Evolutionary conservation across 2,329 filamentous ascomycete genomes (phyloP).

Genomic region (Curvularia hawaiiensis): DNA sequence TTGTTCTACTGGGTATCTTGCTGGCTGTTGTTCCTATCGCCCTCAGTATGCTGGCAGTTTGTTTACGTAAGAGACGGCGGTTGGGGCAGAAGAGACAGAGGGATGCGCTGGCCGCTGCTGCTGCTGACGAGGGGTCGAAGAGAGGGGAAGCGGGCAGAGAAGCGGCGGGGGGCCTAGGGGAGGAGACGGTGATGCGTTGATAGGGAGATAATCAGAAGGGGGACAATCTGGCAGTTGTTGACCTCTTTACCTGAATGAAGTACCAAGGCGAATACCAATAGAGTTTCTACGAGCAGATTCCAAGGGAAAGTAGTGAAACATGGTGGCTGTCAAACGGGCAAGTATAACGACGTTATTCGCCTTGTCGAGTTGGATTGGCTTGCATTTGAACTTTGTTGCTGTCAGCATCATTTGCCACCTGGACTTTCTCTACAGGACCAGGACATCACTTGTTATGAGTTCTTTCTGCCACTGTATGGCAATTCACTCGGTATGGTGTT

Average conservation of each 20-base stretch:
- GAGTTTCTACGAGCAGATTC: background rate
- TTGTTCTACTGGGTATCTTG: background rate
- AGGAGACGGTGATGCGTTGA: background rate
- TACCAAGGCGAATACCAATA: background rate
- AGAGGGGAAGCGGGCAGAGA: background rate
- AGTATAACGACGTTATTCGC: background rate
- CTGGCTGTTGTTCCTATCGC: slow-evolving; percentile 1
- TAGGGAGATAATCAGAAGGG: background rate
- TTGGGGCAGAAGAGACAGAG: background rate
- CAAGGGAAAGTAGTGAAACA: background rate
- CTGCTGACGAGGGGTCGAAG: background rate
- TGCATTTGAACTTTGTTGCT: background rate
- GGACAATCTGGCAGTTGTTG: background rate
- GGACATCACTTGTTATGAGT: background rate
- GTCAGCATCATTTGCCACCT: background rate
- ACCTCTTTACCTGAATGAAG: background rate
- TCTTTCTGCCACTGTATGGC: background rate
- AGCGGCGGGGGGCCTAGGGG: background rate
- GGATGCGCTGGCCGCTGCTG: background rate
- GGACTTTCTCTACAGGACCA: background rate
- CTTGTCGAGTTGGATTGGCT: background rate
- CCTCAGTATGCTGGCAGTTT: slow-evolving; percentile 1
- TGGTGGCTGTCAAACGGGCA: background rate
- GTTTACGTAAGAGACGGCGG: background rate
- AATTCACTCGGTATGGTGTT: background rate